phyloP scores from a whole-genome alignment of 2,329 filamentous ascomycete species.

The Gaeumannomyces tritici region DNA sequence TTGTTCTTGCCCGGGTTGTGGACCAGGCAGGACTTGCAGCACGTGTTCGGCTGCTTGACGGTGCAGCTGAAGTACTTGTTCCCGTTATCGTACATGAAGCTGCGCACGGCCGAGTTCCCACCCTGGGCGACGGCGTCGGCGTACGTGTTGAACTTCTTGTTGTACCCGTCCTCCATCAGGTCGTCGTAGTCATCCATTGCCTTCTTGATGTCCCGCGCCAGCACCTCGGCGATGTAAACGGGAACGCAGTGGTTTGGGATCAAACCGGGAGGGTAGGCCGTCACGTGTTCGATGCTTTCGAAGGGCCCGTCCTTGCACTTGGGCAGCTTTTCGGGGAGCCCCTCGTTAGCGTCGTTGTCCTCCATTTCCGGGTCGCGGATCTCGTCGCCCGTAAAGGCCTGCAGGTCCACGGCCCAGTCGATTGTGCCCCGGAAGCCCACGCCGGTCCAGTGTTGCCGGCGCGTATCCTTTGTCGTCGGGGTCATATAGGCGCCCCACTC shows the following conservation, averaged over 20 bases:
- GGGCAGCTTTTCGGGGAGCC: not conserved
- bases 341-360: not conserved
- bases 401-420: slow-evolving; percentile 24
- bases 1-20: not conserved
- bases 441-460: slow-evolving; percentile 11
- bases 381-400: slow-evolving; percentile 9
- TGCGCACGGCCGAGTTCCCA: not conserved
- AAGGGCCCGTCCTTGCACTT: not conserved
- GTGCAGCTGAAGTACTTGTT: not conserved
- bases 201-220: not conserved
- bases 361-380: not conserved
- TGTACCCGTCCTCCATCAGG: not conserved
- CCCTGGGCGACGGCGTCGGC: not conserved
- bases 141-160: not conserved
- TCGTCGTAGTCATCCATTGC: not conserved
- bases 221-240: not conserved
- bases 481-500: slow-evolving; percentile 13
- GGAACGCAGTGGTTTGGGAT: not conserved
- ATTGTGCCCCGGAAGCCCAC: slow-evolving; percentile 17
- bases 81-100: not conserved
- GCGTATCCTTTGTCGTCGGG: slow-evolving; percentile 11
- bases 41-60: not conserved
- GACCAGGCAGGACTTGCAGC: not conserved
- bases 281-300: not conserved
- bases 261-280: not conserved